A percentile compares a stretch with the other conserved stretches of the same genome.
phyloP scores from a whole-genome alignment of 495 filamentous ascomycete species.

The Neurospora sublineolata region DNA sequence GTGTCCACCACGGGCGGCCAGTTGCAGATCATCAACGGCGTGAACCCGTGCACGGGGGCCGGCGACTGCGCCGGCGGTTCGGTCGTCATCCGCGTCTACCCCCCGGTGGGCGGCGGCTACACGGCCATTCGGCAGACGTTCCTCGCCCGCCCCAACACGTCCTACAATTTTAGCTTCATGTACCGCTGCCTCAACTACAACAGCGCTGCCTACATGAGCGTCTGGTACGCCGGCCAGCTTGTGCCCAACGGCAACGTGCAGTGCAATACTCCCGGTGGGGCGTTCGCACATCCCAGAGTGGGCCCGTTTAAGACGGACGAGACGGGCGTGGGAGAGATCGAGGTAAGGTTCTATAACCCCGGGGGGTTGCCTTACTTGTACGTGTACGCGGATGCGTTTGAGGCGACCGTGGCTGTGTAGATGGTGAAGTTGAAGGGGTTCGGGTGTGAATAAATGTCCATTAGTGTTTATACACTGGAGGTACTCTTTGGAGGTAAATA shows the following conservation, averaged over 20 bases:
- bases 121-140: slow-evolving; percentile 4
- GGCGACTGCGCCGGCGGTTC: slow-evolving; percentile 7
- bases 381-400: slow-evolving; percentile 15
- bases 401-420: slow-evolving; percentile 2
- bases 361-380: slow-evolving; percentile 7
- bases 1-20: slow-evolving; percentile 2
- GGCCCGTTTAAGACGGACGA: slow-evolving; percentile 8
- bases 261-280: neutral
- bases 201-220: neutral
- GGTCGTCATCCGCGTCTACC: slow-evolving; percentile 11
- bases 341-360: slow-evolving; percentile 10
- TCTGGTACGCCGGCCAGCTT: neutral
- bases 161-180: slow-evolving; percentile 8
- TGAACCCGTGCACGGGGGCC: slow-evolving; percentile 7
- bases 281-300: slow-evolving; percentile 3
- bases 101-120: slow-evolving; percentile 4
- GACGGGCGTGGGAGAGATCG: slow-evolving; percentile 8
- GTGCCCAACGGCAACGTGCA: neutral
- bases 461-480: neutral
- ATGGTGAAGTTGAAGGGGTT: neutral
- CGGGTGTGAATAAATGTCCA: neutral
- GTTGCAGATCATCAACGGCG: slow-evolving; percentile 7
- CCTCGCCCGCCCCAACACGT: slow-evolving; percentile 8
- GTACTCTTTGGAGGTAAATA: neutral
- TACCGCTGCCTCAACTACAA: slow-evolving; percentile 18